Evolutionary conservation across 305 asterid genomes (phyloP).

Genomic region (Solanum hybrid): DNA sequence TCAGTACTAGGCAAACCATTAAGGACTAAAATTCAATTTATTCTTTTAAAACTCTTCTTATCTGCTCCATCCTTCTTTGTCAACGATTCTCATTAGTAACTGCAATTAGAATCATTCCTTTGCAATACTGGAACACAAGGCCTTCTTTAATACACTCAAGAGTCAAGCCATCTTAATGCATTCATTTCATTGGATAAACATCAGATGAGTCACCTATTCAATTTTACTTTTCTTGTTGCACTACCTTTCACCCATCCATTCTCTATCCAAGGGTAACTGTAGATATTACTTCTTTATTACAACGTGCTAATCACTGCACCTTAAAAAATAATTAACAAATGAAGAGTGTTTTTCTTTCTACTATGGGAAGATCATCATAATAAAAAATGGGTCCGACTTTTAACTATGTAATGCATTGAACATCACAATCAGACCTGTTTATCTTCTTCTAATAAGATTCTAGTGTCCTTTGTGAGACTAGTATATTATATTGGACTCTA

Average conservation of each 20-base stretch:
- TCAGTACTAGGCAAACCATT: background rate
- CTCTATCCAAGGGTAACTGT: background rate
- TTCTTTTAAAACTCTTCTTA: background rate
- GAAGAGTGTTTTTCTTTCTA: background rate
- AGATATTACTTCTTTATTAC: background rate
- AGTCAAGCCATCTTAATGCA: background rate
- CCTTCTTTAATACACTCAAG: background rate
- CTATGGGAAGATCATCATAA: background rate
- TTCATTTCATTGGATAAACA: background rate
- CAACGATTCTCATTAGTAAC: background rate
- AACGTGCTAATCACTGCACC: background rate
- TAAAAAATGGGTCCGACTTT: background rate
- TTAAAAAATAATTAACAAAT: background rate
- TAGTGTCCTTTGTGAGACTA: background rate
- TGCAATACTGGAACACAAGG: background rate
- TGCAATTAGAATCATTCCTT: background rate
- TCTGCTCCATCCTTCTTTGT: background rate
- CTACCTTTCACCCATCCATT: background rate
- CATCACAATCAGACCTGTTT: background rate
- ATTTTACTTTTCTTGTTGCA: background rate
- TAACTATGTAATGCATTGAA: background rate
- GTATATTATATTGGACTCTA: constrained; percentile 5
- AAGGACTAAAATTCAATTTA: background rate
- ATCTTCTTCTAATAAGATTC: background rate
- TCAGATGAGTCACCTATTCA: background rate